These are phyloP conservation scores for Schrenkiella parvula DNA, from an alignment of 345 rosid species.

Conservation along the genomic window DNA sequence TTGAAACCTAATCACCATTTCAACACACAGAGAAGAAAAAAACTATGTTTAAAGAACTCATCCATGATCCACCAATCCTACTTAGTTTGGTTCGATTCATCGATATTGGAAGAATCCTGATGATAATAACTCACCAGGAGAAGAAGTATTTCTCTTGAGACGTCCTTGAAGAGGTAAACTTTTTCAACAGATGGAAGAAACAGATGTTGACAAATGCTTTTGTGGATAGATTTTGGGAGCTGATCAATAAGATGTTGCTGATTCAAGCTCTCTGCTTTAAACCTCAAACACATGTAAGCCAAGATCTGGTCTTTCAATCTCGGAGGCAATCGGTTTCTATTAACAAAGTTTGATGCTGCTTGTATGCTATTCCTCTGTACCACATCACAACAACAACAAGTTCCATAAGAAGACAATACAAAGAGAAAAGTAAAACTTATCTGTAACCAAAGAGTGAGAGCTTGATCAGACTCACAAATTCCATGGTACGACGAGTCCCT, in stretches of 20 bases:
- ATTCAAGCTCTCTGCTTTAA: constrained; percentile 87
- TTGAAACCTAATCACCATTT: constrained; percentile 52
- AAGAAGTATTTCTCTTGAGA: constrained; percentile 59
- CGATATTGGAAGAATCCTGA: background rate
- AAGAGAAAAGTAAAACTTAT: background rate
- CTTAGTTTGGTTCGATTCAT: background rate
- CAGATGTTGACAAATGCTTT: constrained; percentile 81
- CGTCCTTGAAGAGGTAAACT: constrained; percentile 67
- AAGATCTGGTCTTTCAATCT: constrained; percentile 75
- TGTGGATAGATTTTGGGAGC: constrained; percentile 82
- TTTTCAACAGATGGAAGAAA: constrained; percentile 69
- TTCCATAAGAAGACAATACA: constrained; percentile 9
- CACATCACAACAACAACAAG: background rate
- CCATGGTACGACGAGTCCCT: constrained; percentile 98
- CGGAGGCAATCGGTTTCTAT: constrained; percentile 69
- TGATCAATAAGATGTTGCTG: constrained; percentile 81
- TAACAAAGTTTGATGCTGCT: constrained; percentile 72
- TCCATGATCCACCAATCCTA: background rate
- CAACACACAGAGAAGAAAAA: background rate
- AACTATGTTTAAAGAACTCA: background rate
- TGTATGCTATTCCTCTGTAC: constrained; percentile 86
- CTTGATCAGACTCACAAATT: constrained; percentile 52
- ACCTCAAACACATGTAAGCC: constrained; percentile 91
- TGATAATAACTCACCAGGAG: constrained; percentile 45
- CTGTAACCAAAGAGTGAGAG: background rate